Evolutionary conservation across 148 eudicot species (phyloP).

Genomic region (Persicaria maculosa): DNA sequence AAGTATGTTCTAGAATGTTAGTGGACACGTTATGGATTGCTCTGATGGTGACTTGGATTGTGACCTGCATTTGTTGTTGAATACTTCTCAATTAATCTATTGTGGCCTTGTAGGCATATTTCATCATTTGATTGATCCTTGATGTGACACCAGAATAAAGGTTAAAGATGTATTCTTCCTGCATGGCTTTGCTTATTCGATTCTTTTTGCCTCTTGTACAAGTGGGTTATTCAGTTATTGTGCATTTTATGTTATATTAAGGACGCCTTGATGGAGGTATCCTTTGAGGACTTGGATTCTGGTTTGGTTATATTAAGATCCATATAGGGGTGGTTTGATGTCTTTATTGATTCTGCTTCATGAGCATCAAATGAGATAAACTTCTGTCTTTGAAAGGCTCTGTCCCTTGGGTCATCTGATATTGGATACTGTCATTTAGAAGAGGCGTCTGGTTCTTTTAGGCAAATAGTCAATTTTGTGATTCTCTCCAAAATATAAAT

Average conservation of each 20-base stretch:
- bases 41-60: neutral
- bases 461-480: neutral
- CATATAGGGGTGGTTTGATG: neutral
- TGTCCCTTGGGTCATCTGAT: neutral
- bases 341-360: neutral
- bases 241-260: neutral
- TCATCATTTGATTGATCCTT: conserved; percentile 1
- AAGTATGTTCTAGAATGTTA: neutral
- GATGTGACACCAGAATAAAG: neutral
- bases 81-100: neutral
- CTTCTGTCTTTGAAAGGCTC: neutral
- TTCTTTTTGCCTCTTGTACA: neutral
- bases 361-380: neutral
- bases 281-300: neutral
- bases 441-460: neutral
- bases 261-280: neutral
- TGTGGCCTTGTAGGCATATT: neutral
- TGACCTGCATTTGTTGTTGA: neutral
- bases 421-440: neutral
- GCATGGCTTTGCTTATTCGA: neutral
- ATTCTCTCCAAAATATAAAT: neutral
- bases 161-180: neutral
- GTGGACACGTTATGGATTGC: neutral
- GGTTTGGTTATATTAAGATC: neutral
- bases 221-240: neutral